Base-by-base conservation (phyloP, 2,329 filamentous ascomycete genomes). In the Coniosporium tulheliwenetii region DNA sequence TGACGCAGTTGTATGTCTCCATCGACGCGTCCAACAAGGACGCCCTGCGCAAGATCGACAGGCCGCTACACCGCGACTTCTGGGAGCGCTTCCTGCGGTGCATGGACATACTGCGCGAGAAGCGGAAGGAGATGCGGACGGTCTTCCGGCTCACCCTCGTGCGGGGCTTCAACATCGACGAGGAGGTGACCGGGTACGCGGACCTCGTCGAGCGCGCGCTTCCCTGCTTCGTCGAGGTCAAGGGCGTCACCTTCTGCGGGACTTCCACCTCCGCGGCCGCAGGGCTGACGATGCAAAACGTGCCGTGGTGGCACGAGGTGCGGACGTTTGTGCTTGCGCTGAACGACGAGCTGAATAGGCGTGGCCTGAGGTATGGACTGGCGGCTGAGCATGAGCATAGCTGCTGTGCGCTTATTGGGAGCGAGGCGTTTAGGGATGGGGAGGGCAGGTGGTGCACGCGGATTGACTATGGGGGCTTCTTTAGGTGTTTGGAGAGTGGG, bases 91-190 rank as follows among this genome's bases (percentile, higher is more conserved):
- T 96, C 71, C 78, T 84, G 55, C 73, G 81, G 30, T 96, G 91
- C 55, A 73, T 96, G 30, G 85, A 93, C 44, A 94, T 98, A 46
- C 66, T 96, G 15, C 76, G 83, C 12, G 81, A 83, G 58, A 82
- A 84, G 61, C 76, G 89, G 34, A 81, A 84, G 65, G 72, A 79
- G 41, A 89, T 95, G 57, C 79, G 89, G 41, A 96, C 91, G 5
- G 91, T 96, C 3, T 96, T 93, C 69, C 79, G 91, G 1, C 72
- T 96, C 3, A 96, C 89, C 0, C 77, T 98, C 2, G 91, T 96
- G 56, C 96, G 96, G 65, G 89, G 87, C 2, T 96, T 98, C 73
- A 96, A 98, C 57, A 77, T 96, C 47, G 89, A 94, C 16, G 87
- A 94, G 50, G 91, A 95, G 60, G 85, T 80, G 5, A 74, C 80